Evolutionary conservation across 805 yeast species (phyloP).

Genomic region (Kazachstania kunashirensis): DNA sequence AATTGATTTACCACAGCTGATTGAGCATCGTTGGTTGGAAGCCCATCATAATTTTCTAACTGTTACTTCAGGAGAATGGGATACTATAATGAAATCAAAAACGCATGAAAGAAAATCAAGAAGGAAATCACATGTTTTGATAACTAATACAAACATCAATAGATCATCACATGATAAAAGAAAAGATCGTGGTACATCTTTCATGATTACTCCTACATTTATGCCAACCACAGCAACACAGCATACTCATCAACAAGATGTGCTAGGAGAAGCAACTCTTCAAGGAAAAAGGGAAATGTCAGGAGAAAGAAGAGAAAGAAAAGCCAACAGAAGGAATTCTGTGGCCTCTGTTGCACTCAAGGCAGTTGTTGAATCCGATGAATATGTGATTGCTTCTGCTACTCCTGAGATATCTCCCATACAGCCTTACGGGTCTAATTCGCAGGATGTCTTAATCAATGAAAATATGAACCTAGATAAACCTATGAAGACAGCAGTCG

Average conservation of each 20-base stretch:
- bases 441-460: no score
- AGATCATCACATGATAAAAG: neutral
- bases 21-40: conserved; percentile 82
- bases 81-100: conserved; percentile 32
- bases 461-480: no score
- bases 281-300: no score
- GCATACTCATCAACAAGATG: neutral
- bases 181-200: neutral
- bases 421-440: no score
- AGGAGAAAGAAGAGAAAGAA: conserved; percentile 9
- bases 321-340: conserved; percentile 33
- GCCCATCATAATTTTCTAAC: conserved; percentile 75
- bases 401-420: conserved; percentile 29
- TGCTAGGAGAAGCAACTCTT: neutral
- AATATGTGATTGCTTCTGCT: neutral
- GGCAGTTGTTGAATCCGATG: neutral
- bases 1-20: conserved; percentile 54
- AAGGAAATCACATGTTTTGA: neutral
- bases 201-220: neutral
- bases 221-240: neutral
- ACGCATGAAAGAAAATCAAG: conserved; percentile 28
- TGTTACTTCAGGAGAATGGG: conserved; percentile 88
- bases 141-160: conserved; percentile 11
- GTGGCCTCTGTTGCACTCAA: conserved; percentile 56
- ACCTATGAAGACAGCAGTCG: no score